Conservation (phyloP, 176 grass and related monocot species). For the Rhipidocladum racemiflorum region DNA sequence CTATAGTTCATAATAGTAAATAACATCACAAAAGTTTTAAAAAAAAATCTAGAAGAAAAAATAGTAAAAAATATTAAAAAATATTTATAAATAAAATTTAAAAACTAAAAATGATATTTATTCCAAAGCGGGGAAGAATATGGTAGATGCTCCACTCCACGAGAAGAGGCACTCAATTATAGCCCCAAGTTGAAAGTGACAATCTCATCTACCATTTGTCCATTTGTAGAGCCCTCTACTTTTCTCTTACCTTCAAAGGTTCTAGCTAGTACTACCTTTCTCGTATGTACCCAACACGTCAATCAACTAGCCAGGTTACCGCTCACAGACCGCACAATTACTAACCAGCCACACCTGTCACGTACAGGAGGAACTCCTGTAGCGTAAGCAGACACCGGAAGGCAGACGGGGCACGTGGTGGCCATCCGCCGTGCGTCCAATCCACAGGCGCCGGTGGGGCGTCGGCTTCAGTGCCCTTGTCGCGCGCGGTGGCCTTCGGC, state of each 20-base stretch:
- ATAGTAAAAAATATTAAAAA: no score
- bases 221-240: background rate
- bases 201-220: background rate
- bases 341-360: background rate
- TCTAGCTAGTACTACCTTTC: background rate
- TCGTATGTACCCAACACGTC: slow-evolving; percentile 3
- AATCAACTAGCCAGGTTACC: background rate
- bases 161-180: background rate
- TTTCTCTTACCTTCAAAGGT: background rate
- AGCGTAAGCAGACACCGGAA: background rate
- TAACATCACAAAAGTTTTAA: no score
- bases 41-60: no score
- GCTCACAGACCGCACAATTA: background rate
- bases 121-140: no score
- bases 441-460: background rate
- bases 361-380: background rate
- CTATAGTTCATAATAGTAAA: no score
- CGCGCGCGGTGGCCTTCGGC: background rate
- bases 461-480: background rate
- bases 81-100: no score
- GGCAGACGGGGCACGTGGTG: background rate
- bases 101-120: no score
- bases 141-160: background rate
- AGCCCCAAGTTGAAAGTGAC: background rate
- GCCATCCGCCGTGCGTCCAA: background rate